Conservation (phyloP, 2,329 filamentous ascomycete species). For the Cyclaneusma minus region DNA sequence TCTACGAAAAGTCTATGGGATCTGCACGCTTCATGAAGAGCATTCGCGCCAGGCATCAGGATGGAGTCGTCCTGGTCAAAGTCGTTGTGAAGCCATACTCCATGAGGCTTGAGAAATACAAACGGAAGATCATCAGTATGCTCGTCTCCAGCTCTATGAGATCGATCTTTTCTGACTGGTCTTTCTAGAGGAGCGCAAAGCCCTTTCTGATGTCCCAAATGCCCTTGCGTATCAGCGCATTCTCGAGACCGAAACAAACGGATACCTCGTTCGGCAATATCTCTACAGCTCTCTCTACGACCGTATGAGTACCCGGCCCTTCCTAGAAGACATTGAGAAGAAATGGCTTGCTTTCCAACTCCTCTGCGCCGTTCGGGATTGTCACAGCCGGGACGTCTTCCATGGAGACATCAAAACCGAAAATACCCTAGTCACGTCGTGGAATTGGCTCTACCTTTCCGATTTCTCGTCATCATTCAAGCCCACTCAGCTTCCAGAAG, state of each 20-base stretch:
- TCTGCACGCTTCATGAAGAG: constrained; percentile 94
- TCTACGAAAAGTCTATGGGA: constrained; percentile 84
- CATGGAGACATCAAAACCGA: constrained; percentile 99
- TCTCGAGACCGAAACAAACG: constrained; percentile 80
- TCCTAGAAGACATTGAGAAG: constrained; percentile 94
- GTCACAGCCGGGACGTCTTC: constrained; percentile 75
- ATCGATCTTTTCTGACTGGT: constrained; percentile 6
- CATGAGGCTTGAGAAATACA: constrained; percentile 67
- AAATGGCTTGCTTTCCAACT: constrained; percentile 97
- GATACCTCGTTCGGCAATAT: constrained; percentile 86
- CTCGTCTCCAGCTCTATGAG: constrained; percentile 5
- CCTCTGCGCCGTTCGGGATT: constrained; percentile 81
- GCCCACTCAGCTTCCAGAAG: constrained; percentile 80
- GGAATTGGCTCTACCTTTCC: constrained; percentile 98
- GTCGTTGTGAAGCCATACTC: constrained; percentile 86
- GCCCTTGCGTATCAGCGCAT: constrained; percentile 80
- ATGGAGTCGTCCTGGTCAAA: constrained; percentile 87
- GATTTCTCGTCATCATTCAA: constrained; percentile 96
- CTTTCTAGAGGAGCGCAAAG: constrained; percentile 57
- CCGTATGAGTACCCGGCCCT: constrained; percentile 87
- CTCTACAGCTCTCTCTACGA: constrained; percentile 96
- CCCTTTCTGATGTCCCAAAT: constrained; percentile 74
- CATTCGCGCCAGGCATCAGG: constrained; percentile 75
- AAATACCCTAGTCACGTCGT: constrained; percentile 91
- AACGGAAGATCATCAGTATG: constrained; percentile 59